A percentile compares a stretch with the other conserved stretches of the same genome.
Evolutionary conservation across 306 rosid species (phyloP).

Genomic region (Quercus alba): DNA sequence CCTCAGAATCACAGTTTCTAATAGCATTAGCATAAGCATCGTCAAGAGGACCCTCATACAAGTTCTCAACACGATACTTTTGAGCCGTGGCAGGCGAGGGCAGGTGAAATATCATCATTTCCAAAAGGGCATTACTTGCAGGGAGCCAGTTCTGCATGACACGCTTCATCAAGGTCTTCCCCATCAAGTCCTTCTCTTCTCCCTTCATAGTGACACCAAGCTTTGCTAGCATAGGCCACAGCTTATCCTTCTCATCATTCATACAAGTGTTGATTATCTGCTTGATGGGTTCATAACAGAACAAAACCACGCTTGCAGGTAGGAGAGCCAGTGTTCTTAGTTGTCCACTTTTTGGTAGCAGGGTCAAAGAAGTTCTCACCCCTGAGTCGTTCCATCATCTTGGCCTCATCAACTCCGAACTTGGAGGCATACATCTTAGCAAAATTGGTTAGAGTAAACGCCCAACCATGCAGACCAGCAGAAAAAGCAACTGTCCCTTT

Average conservation of each 20-base stretch:
- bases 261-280: slow-evolving; percentile 52
- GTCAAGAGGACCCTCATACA: slow-evolving; percentile 58
- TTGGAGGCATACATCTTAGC: slow-evolving; percentile 63
- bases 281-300: slow-evolving; percentile 54
- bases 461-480: slow-evolving; percentile 85
- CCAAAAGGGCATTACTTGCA: slow-evolving; percentile 53
- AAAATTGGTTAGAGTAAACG: slow-evolving; percentile 64
- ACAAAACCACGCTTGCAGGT: slow-evolving; percentile 55
- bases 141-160: slow-evolving; percentile 72
- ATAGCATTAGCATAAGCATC: slow-evolving; percentile 48
- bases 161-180: slow-evolving; percentile 51
- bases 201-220: slow-evolving; percentile 50
- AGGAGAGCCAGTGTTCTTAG: slow-evolving; percentile 40
- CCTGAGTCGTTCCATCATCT: slow-evolving; percentile 66
- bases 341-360: slow-evolving; percentile 61
- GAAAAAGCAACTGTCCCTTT: slow-evolving; percentile 81
- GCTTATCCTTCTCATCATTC: slow-evolving; percentile 63
- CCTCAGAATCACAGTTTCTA: slow-evolving; percentile 50
- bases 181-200: slow-evolving; percentile 49
- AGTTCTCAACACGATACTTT: slow-evolving; percentile 61
- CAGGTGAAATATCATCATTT: slow-evolving; percentile 75
- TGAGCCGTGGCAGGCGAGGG: slow-evolving; percentile 63
- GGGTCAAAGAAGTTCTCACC: slow-evolving; percentile 57
- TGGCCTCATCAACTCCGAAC: slow-evolving; percentile 52
- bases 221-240: slow-evolving; percentile 62